Percentiles rank a stretch among this genome's conserved stretches.
Evolutionary conservation across 352 stramenopile species (phyloP).

Genomic region (Phytophthora syringae): DNA sequence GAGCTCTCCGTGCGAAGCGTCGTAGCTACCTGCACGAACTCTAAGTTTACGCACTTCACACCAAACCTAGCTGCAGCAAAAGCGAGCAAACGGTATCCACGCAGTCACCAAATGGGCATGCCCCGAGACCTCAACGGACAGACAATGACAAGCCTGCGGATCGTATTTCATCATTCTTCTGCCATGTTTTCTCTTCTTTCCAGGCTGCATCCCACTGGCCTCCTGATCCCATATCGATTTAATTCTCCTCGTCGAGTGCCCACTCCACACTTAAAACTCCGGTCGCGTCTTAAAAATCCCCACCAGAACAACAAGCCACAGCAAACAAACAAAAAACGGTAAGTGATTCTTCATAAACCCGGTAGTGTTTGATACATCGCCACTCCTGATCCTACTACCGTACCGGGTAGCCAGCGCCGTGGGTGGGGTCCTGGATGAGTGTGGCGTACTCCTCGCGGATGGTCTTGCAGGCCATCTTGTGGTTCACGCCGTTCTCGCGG

Average conservation of each 20-base stretch:
- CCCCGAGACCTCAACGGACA: conserved; percentile 3
- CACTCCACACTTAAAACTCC: conserved; percentile 28
- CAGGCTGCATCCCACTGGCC: conserved; percentile 13
- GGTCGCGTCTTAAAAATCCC: conserved; percentile 35
- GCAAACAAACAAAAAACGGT: conserved; percentile 16
- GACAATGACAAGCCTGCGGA: conserved; percentile 22
- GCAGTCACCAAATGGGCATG: conserved; percentile 3
- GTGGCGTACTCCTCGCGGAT: conserved; percentile 85
- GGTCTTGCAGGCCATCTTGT: conserved; percentile 87
- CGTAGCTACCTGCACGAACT: conserved; percentile 18
- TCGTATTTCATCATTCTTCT: conserved; percentile 42
- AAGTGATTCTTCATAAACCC: not conserved
- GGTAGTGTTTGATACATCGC: not conserved
- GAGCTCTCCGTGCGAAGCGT: conserved; percentile 56
- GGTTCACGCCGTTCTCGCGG: conserved; percentile 90
- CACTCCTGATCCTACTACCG: not conserved
- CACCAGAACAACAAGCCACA: not conserved
- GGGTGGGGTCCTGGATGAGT: conserved; percentile 82
- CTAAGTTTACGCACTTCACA: conserved; percentile 1
- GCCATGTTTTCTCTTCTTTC: conserved; percentile 36
- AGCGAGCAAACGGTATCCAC: conserved; percentile 6
- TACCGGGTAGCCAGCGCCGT: conserved; percentile 75
- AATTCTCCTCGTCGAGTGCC: conserved; percentile 17
- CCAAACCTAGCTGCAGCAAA: conserved; percentile 19
- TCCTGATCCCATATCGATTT: conserved; percentile 27